Evolutionary conservation across 73 alveolate genomes (phyloP).

Genomic region (Tetrahymena thermophila): DNA sequence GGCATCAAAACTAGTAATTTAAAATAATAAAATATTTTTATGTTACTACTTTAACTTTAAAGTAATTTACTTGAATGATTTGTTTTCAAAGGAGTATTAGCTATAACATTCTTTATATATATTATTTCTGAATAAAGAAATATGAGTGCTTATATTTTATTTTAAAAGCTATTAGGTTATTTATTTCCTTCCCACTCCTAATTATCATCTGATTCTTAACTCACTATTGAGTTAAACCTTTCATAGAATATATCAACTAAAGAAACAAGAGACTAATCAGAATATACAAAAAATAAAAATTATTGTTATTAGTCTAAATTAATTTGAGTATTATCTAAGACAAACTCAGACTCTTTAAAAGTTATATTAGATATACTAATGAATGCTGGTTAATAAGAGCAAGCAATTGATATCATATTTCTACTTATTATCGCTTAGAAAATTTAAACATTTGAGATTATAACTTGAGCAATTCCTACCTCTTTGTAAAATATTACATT

Average conservation of each 20-base stretch:
- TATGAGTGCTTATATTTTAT: background rate
- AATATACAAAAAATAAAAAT: background rate
- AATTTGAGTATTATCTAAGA: background rate
- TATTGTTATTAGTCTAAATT: background rate
- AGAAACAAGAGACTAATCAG: background rate
- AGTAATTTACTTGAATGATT: background rate
- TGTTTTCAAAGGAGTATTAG: background rate
- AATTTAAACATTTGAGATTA: background rate
- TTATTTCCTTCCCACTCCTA: background rate
- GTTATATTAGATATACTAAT: background rate
- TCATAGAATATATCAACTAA: background rate
- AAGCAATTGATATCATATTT: background rate
- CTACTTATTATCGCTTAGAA: background rate
- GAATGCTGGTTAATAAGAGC: background rate
- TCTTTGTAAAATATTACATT: background rate
- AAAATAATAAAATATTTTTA: background rate
- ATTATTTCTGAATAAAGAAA: background rate
- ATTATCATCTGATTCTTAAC: background rate
- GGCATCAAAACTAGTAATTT: background rate
- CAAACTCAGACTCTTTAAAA: background rate
- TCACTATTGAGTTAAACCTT: background rate
- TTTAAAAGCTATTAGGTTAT: background rate
- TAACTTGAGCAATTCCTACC: background rate
- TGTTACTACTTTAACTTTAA: no score
- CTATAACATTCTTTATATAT: background rate